phyloP scores from a whole-genome alignment of 768 basidiomycete species.

The Lepiota subincarnata region DNA sequence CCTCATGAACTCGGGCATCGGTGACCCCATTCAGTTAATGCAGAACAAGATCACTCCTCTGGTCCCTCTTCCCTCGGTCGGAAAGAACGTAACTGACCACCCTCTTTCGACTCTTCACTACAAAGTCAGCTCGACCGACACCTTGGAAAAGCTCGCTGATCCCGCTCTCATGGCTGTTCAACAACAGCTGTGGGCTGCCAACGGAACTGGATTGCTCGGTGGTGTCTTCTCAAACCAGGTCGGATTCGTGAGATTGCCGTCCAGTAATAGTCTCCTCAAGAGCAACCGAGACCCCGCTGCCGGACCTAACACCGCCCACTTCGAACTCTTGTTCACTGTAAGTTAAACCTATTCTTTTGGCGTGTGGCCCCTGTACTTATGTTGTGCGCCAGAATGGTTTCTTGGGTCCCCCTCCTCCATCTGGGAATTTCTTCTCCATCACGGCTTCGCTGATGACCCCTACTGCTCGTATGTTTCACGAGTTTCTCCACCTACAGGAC shows the following conservation, averaged over 20 bases:
- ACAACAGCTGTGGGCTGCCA: too few relatives aligned
- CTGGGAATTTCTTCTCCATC: slow-evolving; percentile 22
- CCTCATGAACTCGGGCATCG: slow-evolving; percentile 26
- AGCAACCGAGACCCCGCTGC: slow-evolving; percentile 22
- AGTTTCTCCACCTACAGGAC: background rate
- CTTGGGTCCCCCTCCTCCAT: slow-evolving; percentile 15
- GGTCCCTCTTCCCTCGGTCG: slow-evolving; percentile 23
- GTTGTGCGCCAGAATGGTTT: too few relatives aligned
- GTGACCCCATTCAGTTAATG: slow-evolving; percentile 14
- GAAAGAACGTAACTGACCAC: slow-evolving; percentile 26
- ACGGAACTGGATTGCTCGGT: too few relatives aligned
- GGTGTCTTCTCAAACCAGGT: too few relatives aligned
- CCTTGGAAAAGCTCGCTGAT: too few relatives aligned
- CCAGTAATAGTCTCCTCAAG: too few relatives aligned
- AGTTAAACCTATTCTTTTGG: background rate
- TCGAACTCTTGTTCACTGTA: slow-evolving; percentile 24
- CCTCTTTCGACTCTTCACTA: background rate
- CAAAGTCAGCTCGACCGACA: too few relatives aligned
- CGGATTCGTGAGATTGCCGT: too few relatives aligned
- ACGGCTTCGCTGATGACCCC: slow-evolving; percentile 23
- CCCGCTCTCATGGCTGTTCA: too few relatives aligned
- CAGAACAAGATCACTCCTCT: slow-evolving; percentile 14
- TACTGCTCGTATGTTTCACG: slow-evolving; percentile 20
- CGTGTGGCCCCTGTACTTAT: too few relatives aligned
- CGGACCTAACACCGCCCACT: slow-evolving; percentile 25